Evolutionary conservation across 768 basidiomycete genomes (phyloP).

Genomic region (Hericium erinaceus): DNA sequence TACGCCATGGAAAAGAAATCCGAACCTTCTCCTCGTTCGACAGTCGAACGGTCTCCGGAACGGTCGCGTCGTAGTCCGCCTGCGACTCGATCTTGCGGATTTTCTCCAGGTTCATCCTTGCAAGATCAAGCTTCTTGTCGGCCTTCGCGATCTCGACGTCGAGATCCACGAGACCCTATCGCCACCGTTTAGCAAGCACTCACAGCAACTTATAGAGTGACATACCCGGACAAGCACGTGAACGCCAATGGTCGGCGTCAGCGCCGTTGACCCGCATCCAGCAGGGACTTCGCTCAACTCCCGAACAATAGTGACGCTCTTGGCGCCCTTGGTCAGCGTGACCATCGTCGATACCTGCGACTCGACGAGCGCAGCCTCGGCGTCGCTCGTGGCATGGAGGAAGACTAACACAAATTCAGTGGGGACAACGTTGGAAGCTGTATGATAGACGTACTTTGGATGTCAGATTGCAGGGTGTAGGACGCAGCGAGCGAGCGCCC

Average conservation of each 20-base stretch:
- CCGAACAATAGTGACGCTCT: conserved; percentile 59
- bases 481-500: conserved; percentile 82
- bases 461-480: conserved; percentile 80
- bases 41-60: conserved; percentile 67
- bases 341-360: conserved; percentile 68
- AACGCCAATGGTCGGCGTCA: conserved; percentile 65
- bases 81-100: conserved; percentile 62
- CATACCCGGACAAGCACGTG: conserved; percentile 81
- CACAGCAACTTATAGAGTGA: neutral
- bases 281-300: conserved; percentile 62
- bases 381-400: conserved; percentile 56
- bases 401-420: conserved; percentile 44
- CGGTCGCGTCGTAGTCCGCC: conserved; percentile 68
- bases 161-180: conserved; percentile 82
- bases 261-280: conserved; percentile 80
- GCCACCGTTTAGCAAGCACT: neutral
- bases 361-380: conserved; percentile 58
- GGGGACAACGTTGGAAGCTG: neutral
- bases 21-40: conserved; percentile 77
- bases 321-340: conserved; percentile 83
- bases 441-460: conserved; percentile 51
- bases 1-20: conserved; percentile 5
- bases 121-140: conserved; percentile 81
- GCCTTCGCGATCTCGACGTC: conserved; percentile 83
- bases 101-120: conserved; percentile 64